Conservation (phyloP, 371 early-diverging fungal genomes). For the Apophysomyces ossiformis region DNA sequence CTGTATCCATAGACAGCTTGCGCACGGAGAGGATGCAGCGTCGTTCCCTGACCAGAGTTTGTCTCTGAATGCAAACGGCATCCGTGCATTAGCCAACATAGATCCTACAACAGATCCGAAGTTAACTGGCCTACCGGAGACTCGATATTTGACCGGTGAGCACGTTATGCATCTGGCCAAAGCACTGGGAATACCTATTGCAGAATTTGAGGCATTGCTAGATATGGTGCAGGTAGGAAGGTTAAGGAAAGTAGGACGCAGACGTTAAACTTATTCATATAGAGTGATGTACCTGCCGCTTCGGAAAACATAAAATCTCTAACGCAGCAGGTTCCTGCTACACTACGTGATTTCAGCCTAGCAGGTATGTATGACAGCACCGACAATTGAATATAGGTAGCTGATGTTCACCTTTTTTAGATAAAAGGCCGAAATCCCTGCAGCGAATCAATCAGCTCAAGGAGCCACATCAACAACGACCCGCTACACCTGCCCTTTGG, state of each 20-base stretch:
- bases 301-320: neutral
- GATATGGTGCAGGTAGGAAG: slow-evolving; percentile 25
- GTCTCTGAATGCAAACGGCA: slow-evolving; percentile 18
- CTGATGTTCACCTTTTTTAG: neutral
- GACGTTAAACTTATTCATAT: no score
- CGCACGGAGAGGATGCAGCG: no score
- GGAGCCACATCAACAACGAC: slow-evolving; percentile 14
- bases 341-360: neutral
- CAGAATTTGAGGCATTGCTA: slow-evolving; percentile 15
- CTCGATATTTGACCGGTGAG: slow-evolving; percentile 23
- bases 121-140: slow-evolving; percentile 14
- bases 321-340: slow-evolving; percentile 7
- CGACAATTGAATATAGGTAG: no score
- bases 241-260: no score
- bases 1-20: neutral
- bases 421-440: neutral
- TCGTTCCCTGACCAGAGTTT: neutral
- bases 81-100: slow-evolving; percentile 28
- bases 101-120: slow-evolving; percentile 15
- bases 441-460: slow-evolving; percentile 7
- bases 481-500: slow-evolving; percentile 28
- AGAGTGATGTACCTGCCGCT: neutral
- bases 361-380: neutral
- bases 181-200: slow-evolving; percentile 13
- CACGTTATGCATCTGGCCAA: slow-evolving; percentile 26